Conservation (phyloP, 164 flowering plant genomes). For the Dillenia turbinata region DNA sequence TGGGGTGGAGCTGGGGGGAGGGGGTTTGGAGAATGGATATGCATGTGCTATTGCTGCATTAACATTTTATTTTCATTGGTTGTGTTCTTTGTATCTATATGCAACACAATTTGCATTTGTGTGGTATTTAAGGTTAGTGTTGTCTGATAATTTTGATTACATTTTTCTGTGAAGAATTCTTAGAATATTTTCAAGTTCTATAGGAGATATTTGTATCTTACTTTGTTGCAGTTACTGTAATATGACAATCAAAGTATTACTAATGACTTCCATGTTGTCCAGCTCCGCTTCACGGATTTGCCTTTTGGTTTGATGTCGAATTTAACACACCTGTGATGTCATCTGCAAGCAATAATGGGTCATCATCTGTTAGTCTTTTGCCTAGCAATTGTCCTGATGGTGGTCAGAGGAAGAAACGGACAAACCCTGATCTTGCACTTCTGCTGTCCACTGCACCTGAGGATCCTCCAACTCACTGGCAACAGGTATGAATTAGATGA, state of each 20-base stretch:
- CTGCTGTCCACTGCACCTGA: conserved; percentile 95
- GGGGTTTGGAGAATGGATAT: too few species aligned
- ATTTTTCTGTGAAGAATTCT: too few species aligned
- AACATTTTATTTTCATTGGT: too few species aligned
- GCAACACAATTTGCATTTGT: too few species aligned
- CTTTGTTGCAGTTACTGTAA: too few species aligned
- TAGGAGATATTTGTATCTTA: too few species aligned
- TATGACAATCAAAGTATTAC: too few species aligned
- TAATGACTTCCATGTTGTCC: conserved; percentile 14
- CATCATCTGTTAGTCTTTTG: conserved; percentile 17
- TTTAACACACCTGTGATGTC: conserved; percentile 47
- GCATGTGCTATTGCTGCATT: too few species aligned
- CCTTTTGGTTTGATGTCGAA: conserved; percentile 98
- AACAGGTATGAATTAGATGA: conserved; percentile 51
- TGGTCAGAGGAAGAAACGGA: conserved; percentile 51
- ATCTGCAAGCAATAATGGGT: conserved; percentile 21
- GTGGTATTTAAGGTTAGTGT: too few species aligned
- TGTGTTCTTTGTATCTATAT: not conserved
- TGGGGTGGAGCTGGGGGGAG: too few species aligned
- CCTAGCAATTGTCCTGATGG: conserved; percentile 27
- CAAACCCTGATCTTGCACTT: conserved; percentile 60
- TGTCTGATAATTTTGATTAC: too few species aligned
- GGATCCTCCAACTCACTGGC: conserved; percentile 98
- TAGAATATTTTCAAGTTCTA: too few species aligned
- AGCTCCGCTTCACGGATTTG: conserved; percentile 97